Conservation (phyloP, 257 asterid genomes). For the Solanum arcanum region DNA sequence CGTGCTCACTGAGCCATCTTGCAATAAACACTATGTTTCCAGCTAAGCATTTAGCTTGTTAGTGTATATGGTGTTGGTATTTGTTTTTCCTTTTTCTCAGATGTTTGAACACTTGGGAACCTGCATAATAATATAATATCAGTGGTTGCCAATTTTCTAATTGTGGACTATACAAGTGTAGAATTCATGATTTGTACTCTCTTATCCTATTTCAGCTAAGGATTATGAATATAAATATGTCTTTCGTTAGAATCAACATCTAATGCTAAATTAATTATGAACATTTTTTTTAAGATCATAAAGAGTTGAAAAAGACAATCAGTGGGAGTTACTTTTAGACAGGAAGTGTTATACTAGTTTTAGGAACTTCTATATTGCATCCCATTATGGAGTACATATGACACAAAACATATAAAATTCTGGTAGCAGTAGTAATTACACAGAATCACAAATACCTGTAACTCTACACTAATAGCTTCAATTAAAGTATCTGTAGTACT, state of each 20-base stretch:
- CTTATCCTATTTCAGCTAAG: neutral
- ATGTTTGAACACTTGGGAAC: neutral
- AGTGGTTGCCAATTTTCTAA: neutral
- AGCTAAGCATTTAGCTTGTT: neutral
- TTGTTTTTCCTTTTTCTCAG: neutral
- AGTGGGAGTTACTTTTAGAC: too few relatives aligned
- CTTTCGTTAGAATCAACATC: neutral
- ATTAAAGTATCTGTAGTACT: too few relatives aligned
- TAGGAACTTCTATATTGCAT: neutral
- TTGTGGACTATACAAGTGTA: neutral
- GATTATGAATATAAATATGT: neutral
- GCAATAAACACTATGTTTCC: neutral
- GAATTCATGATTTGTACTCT: neutral
- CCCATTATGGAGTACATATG: neutral
- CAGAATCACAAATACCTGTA: too few relatives aligned
- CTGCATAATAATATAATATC: neutral
- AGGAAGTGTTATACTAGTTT: too few relatives aligned
- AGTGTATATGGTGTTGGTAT: neutral
- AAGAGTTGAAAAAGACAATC: neutral
- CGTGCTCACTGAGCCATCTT: constrained; percentile 12
- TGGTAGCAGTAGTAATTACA: too few relatives aligned
- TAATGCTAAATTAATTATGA: neutral
- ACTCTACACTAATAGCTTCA: too few relatives aligned
- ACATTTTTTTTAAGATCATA: neutral
- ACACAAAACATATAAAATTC: neutral